Conservation (phyloP, 2,329 filamentous ascomycete genomes). For the Orbilia javanica region DNA sequence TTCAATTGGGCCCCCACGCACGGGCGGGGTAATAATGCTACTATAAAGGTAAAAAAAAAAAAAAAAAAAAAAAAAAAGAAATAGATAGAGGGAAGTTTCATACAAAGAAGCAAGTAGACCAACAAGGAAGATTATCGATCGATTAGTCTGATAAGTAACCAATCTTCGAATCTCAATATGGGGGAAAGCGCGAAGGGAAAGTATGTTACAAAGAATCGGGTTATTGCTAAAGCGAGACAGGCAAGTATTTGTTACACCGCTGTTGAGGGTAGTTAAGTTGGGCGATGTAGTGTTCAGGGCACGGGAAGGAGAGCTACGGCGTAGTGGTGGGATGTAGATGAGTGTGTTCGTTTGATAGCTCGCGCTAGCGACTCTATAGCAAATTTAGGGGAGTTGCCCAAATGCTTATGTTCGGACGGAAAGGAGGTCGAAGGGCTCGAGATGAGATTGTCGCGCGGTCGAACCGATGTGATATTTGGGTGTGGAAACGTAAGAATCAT, state of each 20-base stretch:
- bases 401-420: background rate
- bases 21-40: background rate
- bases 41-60: background rate
- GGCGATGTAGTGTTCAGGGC: background rate
- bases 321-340: background rate
- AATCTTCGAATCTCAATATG: background rate
- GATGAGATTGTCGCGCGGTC: background rate
- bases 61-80: background rate
- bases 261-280: background rate
- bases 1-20: background rate
- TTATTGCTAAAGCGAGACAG: constrained; percentile 28
- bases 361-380: constrained; percentile 31
- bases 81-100: background rate
- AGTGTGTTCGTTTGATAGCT: background rate
- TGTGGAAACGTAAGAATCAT: constrained; percentile 14
- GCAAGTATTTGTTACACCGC: background rate
- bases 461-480: background rate
- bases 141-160: background rate
- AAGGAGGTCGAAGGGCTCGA: background rate
- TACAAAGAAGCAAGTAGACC: background rate
- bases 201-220: constrained; percentile 43
- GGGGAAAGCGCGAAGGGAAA: background rate
- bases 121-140: background rate
- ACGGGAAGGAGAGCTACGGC: background rate
- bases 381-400: background rate